These are phyloP conservation scores for Pichia insulana DNA, from an alignment of 805 yeast species.

Conservation along the genomic window DNA sequence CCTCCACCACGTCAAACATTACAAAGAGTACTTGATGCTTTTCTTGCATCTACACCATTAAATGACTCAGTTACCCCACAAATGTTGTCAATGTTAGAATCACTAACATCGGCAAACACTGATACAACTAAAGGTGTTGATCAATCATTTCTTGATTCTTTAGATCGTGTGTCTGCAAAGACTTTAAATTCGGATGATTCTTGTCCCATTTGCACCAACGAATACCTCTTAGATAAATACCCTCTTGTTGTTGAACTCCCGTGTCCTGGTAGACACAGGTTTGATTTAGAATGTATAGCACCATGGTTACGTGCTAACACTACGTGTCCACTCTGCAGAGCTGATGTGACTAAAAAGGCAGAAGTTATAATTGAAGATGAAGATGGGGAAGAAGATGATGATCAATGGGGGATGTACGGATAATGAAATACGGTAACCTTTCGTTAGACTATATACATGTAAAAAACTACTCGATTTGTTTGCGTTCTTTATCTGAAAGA, in stretches of 20 bases:
- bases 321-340: slow-evolving; percentile 84
- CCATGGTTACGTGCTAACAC: slow-evolving; percentile 75
- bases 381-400: slow-evolving; percentile 55
- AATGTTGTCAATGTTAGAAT: slow-evolving; percentile 4
- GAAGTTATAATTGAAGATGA: slow-evolving; percentile 25
- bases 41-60: slow-evolving; percentile 1
- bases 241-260: slow-evolving; percentile 73
- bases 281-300: slow-evolving; percentile 83
- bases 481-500: slow-evolving; percentile 24
- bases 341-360: slow-evolving; percentile 50
- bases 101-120: slow-evolving; percentile 4
- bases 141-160: slow-evolving; percentile 61
- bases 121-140: slow-evolving; percentile 42
- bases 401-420: slow-evolving; percentile 76
- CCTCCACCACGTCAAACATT: slow-evolving; percentile 8
- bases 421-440: too few species aligned
- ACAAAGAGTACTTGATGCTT: slow-evolving; percentile 10
- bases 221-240: slow-evolving; percentile 60
- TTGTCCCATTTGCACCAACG: slow-evolving; percentile 80
- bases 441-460: too few species aligned
- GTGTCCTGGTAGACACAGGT: slow-evolving; percentile 60
- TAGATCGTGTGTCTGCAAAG: slow-evolving; percentile 55
- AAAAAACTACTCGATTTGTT: slow-evolving; percentile 9
- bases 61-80: slow-evolving; percentile 2
- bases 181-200: slow-evolving; percentile 41